Conservation (phyloP, 306 rosid genomes). For the Lathyrus oleraceus region DNA sequence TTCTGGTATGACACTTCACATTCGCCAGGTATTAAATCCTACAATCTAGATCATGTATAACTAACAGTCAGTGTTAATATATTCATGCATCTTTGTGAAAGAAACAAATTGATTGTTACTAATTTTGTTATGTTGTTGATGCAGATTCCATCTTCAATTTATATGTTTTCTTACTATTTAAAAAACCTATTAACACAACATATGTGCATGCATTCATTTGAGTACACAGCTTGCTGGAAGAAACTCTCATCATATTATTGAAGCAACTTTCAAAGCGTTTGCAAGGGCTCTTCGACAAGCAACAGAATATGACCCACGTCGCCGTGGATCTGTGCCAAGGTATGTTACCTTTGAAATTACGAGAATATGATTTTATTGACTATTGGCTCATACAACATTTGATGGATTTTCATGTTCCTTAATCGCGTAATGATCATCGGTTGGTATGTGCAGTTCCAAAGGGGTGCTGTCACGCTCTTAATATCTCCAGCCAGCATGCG, state of each 20-base stretch:
- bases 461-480: constrained; percentile 76
- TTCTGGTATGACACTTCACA: constrained; percentile 97
- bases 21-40: constrained; percentile 66
- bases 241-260: constrained; percentile 89
- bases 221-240: constrained; percentile 78
- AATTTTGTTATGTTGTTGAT: neutral
- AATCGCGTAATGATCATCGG: neutral
- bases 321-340: constrained; percentile 78
- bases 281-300: constrained; percentile 93
- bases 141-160: constrained; percentile 1
- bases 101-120: neutral
- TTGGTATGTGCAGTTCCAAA: constrained; percentile 70
- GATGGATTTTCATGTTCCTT: neutral
- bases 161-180: constrained; percentile 2
- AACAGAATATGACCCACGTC: constrained; percentile 72
- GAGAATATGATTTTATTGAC: neutral
- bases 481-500: constrained; percentile 4
- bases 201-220: constrained; percentile 29
- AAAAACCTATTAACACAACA: constrained; percentile 8
- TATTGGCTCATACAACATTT: neutral
- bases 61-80: neutral
- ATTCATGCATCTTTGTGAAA: too few relatives aligned
- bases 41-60: neutral
- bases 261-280: constrained; percentile 93
- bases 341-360: constrained; percentile 36